Percentiles rank a stretch among this genome's conserved stretches.
These are phyloP conservation scores for Xerocomellus intermedius DNA, from an alignment of 768 basidiomycete genomes.

Conservation along the genomic window DNA sequence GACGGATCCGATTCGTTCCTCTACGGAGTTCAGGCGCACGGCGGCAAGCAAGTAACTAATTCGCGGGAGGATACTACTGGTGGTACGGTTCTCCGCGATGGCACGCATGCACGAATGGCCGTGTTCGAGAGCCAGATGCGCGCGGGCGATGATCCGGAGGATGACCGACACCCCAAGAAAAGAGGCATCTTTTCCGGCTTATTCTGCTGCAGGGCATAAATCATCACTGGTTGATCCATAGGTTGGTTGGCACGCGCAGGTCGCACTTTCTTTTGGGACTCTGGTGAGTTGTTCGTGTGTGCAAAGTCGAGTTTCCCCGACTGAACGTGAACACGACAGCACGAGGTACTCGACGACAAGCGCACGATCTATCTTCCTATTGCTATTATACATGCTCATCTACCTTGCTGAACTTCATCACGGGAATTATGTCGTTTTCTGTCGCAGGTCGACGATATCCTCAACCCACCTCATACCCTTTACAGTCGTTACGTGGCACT, in stretches of 20 bases:
- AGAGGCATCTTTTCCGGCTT: conserved; percentile 61
- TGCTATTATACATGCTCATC: conserved; percentile 35
- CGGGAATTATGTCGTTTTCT: conserved; percentile 28
- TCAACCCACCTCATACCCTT: conserved; percentile 25
- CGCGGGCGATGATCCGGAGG: conserved; percentile 57
- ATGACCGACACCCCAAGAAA: conserved; percentile 62
- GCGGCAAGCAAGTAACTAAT: conserved; percentile 48
- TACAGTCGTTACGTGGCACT: conserved; percentile 29
- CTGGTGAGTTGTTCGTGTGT: conserved; percentile 17
- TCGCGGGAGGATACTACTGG: conserved; percentile 55
- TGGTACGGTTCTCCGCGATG: conserved; percentile 35
- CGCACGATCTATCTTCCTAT: conserved; percentile 32
- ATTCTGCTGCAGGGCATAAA: conserved; percentile 68
- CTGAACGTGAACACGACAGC: conserved; percentile 11
- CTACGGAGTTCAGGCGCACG: conserved; percentile 51
- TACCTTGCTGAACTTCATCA: conserved; percentile 30
- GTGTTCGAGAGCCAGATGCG: conserved; percentile 70
- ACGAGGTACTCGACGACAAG: conserved; percentile 32
- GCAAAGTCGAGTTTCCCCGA: neutral
- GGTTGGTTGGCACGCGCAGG: conserved; percentile 28
- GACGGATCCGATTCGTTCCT: conserved; percentile 69
- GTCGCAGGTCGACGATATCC: conserved; percentile 34
- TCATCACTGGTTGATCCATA: conserved; percentile 25
- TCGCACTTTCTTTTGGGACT: conserved; percentile 26
- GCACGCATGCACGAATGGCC: conserved; percentile 49